Conservation (phyloP, 2,329 filamentous ascomycete species). For the Sordariomycetes sp. region DNA sequence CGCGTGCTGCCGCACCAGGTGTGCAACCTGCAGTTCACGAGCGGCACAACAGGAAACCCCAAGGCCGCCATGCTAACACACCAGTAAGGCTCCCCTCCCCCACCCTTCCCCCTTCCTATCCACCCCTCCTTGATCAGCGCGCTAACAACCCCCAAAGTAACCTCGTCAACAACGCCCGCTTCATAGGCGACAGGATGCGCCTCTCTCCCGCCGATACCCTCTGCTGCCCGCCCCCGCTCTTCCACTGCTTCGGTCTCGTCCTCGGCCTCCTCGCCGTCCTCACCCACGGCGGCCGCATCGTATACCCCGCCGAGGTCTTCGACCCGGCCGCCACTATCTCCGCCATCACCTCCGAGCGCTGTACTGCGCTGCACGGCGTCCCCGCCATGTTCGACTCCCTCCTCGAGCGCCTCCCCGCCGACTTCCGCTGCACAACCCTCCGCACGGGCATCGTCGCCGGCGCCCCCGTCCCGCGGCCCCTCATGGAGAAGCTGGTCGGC, state of each 20-base stretch:
- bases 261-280: conserved; percentile 62
- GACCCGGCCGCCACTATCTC: conserved; percentile 55
- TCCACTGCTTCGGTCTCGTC: conserved; percentile 79
- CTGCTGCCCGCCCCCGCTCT: conserved; percentile 74
- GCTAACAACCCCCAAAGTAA: conserved; percentile 25
- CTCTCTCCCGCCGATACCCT: conserved; percentile 56
- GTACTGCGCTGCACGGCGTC: conserved; percentile 70
- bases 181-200: conserved; percentile 65
- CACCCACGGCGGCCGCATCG: conserved; percentile 65
- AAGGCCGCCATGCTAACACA: conserved; percentile 69
- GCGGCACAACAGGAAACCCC: conserved; percentile 62
- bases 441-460: conserved; percentile 73
- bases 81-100: conserved; percentile 33
- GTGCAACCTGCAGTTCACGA: conserved; percentile 66
- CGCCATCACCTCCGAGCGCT: conserved; percentile 55
- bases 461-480: conserved; percentile 61
- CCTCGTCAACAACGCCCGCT: conserved; percentile 55
- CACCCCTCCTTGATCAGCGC: not conserved
- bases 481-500: conserved; percentile 63
- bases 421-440: conserved; percentile 38
- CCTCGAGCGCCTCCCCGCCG: conserved; percentile 31
- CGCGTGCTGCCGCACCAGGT: conserved; percentile 54
- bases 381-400: conserved; percentile 75
- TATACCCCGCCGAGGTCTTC: conserved; percentile 68
- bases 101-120: conserved; percentile 5